Evolutionary conservation across 768 basidiomycete genomes (phyloP).

Genomic region (Panellus pusillus): DNA sequence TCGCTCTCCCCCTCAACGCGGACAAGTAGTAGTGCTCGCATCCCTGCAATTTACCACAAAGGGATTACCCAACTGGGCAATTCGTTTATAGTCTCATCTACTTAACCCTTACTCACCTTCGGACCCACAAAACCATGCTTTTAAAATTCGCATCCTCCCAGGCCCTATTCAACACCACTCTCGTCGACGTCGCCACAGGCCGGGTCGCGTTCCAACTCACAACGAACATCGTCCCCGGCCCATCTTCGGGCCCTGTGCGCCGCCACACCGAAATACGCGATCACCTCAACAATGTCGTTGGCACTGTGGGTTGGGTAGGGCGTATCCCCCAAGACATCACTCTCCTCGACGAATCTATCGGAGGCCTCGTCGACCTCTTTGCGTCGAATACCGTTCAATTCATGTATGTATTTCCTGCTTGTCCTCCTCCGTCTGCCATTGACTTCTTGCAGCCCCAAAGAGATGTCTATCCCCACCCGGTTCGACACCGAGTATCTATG

Average conservation of each 20-base stretch:
- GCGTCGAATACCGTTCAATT: conserved; percentile 55
- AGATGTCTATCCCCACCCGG: conserved; percentile 60
- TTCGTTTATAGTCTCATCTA: conserved; percentile 19
- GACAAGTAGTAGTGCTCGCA: no score
- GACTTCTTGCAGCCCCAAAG: conserved; percentile 45
- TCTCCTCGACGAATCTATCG: conserved; percentile 51
- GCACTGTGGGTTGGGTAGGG: conserved; percentile 54
- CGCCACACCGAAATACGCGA: conserved; percentile 30
- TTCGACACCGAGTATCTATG: conserved; percentile 63
- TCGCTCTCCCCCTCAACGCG: no score
- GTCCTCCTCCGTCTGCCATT: neutral
- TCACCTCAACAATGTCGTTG: conserved; percentile 38
- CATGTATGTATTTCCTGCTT: conserved; percentile 39
- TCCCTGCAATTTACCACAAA: conserved; percentile 33
- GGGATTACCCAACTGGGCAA: conserved; percentile 47
- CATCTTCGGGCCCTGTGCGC: conserved; percentile 31
- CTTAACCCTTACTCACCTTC: conserved; percentile 12
- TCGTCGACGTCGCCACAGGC: conserved; percentile 55
- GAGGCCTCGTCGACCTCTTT: conserved; percentile 55
- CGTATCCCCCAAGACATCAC: conserved; percentile 49
- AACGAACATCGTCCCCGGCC: conserved; percentile 28
- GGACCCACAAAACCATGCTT: conserved; percentile 38
- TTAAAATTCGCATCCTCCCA: conserved; percentile 57
- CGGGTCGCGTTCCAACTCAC: conserved; percentile 48
- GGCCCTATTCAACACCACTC: conserved; percentile 57